A percentile compares a stretch with the other conserved stretches of the same genome.
Evolutionary conservation across 768 basidiomycete species (phyloP).

Genomic region (Phylloporus sp.): DNA sequence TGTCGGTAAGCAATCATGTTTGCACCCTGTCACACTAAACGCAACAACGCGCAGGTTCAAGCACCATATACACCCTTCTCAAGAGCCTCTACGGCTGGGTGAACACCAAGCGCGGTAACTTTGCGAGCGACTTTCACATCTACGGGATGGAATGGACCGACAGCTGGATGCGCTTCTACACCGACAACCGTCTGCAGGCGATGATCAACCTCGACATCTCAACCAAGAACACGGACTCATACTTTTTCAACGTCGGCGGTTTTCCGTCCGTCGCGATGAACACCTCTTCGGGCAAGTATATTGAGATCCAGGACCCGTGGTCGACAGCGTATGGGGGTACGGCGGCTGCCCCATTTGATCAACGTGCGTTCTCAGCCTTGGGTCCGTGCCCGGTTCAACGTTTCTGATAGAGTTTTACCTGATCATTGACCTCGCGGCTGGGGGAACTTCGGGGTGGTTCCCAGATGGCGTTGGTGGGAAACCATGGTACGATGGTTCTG

Average conservation of each 20-base stretch:
- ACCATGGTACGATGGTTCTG: slow-evolving; percentile 59
- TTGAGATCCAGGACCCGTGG: slow-evolving; percentile 49
- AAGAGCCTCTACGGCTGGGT: slow-evolving; percentile 37
- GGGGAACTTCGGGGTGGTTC: slow-evolving; percentile 65
- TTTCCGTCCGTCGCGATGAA: slow-evolving; percentile 51
- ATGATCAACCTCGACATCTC: slow-evolving; percentile 49
- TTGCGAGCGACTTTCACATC: slow-evolving; percentile 47
- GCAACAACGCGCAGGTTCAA: slow-evolving; percentile 1
- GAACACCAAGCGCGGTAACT: slow-evolving; percentile 40
- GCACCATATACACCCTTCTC: slow-evolving; percentile 23
- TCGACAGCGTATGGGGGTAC: slow-evolving; percentile 36
- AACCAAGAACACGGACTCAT: slow-evolving; percentile 38
- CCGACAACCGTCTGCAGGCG: slow-evolving; percentile 48
- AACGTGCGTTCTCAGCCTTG: slow-evolving; percentile 24
- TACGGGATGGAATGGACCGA: slow-evolving; percentile 61
- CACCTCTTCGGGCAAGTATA: slow-evolving; percentile 34
- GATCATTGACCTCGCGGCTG: slow-evolving; percentile 75
- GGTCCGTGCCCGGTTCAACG: slow-evolving; percentile 5
- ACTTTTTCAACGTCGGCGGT: slow-evolving; percentile 49
- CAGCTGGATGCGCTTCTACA: slow-evolving; percentile 50
- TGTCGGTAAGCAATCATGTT: slow-evolving; percentile 12
- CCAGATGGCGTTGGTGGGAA: slow-evolving; percentile 49
- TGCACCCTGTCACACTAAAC: neutral
- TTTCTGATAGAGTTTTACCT: slow-evolving; percentile 68
- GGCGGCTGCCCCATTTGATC: slow-evolving; percentile 43